Base-by-base conservation (phyloP, 345 rosid genomes). In the Eucalyptus marginata region DNA sequence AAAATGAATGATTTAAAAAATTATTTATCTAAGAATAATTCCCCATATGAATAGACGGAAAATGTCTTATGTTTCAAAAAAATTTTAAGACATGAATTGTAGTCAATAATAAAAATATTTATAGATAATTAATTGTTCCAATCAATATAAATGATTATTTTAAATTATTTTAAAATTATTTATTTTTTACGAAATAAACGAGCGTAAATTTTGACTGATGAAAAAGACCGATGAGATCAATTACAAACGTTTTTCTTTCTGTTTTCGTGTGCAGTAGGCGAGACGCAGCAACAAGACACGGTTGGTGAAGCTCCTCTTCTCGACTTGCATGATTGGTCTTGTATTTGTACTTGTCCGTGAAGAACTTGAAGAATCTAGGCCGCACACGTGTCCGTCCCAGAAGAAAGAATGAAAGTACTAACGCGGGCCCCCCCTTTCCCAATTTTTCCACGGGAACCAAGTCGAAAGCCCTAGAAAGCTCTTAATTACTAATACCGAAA, bases 91-190 rank as follows among this genome's bases (percentile, higher is more conserved):
- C 54, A 51, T 51, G 54, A 51, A 51, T 16, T 17, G 54, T 51
- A 1, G 54, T 0, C 0, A 17, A 51, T 16, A 51, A 16, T 16
- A 17, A 15, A 17, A 51, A 17, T 6, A 51, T 51, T 51, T 16
- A 16, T 24, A 22, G 62, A 22, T 56, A 10, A 56, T 56, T 56
- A 56, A 56, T 24, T 13, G 24, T 56, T 2, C 24, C 62, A 22
- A 56, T 56, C 62, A 4, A 56, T 56, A 24, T 0, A 56, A 24
- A 24, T 24, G 1, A 24, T 56, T 56, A 56, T 56, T 4, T 2
- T 24, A 22, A 4, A 20, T 22, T 56, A 8, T 50, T 20, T 7
- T 3, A 1, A 52, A 52, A 20, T 54, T 7, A 51, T 16, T 18
- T 7, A 20, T 52, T 52, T 52, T 7, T 52, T 20, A 52, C 10